A percentile compares a stretch with the other conserved stretches of the same genome.
These are phyloP conservation scores for Juglanconis sp. DNA, from an alignment of 2,329 filamentous ascomycete genomes.

Conservation along the genomic window DNA sequence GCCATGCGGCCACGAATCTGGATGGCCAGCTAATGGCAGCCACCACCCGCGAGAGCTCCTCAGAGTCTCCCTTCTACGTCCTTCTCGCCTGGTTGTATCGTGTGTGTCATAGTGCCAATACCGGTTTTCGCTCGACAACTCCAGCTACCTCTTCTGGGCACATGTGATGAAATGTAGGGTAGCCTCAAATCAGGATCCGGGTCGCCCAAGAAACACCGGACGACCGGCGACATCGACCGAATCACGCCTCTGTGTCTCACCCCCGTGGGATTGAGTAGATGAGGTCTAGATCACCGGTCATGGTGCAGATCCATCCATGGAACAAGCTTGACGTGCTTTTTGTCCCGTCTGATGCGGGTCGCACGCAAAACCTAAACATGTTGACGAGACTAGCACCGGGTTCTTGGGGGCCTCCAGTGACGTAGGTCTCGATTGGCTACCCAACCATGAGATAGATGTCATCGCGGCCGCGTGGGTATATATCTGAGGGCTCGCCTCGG, in stretches of 20 bases:
- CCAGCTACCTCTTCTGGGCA: not conserved
- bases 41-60: not conserved
- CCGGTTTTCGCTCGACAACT: not conserved
- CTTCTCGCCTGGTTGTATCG: not conserved
- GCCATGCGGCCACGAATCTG: not conserved
- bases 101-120: not conserved
- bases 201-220: no score
- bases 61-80: not conserved
- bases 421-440: not conserved
- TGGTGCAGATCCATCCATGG: not conserved
- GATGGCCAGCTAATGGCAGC: not conserved
- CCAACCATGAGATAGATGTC: not conserved
- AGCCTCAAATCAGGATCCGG: not conserved
- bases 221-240: not conserved
- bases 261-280: not conserved
- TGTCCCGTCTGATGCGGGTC: not conserved
- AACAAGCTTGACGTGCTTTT: constrained; percentile 1
- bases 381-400: not conserved
- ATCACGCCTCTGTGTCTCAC: not conserved
- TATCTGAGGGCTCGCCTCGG: not conserved
- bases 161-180: not conserved
- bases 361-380: not conserved
- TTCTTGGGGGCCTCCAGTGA: not conserved
- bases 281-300: not conserved
- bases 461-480: not conserved